Evolutionary conservation across 176 grass and related monocot genomes (phyloP).

Genomic region (Avena eriantha): DNA sequence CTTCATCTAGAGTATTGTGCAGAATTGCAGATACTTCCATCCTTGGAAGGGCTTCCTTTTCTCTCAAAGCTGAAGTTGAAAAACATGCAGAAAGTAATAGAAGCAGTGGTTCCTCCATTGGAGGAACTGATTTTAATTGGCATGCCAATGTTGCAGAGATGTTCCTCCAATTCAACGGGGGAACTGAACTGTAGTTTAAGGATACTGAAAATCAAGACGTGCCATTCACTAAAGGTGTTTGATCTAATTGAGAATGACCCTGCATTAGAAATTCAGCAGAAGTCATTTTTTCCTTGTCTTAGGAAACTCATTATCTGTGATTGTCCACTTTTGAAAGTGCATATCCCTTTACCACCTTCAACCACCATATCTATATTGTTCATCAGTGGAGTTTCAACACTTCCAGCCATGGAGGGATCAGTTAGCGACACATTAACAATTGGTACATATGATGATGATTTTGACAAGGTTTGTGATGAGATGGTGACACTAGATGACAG

Average conservation of each 20-base stretch:
- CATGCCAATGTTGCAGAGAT: conserved; percentile 28
- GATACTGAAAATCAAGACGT: background rate
- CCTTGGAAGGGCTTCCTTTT: background rate
- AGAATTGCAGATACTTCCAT: conserved; percentile 15
- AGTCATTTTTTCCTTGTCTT: conserved; percentile 21
- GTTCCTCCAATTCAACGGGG: background rate
- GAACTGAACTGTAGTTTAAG: conserved; percentile 30
- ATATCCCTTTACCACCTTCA: conserved; percentile 33
- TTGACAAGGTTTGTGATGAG: background rate
- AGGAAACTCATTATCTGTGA: background rate
- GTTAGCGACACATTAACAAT: background rate
- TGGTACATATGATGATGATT: background rate
- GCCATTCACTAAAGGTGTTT: background rate
- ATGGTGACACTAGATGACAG: background rate
- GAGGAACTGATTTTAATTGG: conserved; percentile 27
- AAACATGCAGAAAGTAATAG: background rate
- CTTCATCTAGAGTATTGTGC: conserved; percentile 43
- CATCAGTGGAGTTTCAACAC: background rate
- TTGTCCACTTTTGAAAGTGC: conserved; percentile 1
- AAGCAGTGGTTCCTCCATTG: conserved; percentile 31
- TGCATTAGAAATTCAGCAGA: background rate
- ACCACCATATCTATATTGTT: background rate
- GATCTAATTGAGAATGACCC: background rate
- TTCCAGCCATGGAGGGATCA: background rate
- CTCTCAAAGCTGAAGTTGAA: conserved; percentile 30